Percentiles rank a stretch among this genome's conserved stretches.
phyloP scores from a whole-genome alignment of 345 rosid genomes.

The Alliaria petiolata region DNA sequence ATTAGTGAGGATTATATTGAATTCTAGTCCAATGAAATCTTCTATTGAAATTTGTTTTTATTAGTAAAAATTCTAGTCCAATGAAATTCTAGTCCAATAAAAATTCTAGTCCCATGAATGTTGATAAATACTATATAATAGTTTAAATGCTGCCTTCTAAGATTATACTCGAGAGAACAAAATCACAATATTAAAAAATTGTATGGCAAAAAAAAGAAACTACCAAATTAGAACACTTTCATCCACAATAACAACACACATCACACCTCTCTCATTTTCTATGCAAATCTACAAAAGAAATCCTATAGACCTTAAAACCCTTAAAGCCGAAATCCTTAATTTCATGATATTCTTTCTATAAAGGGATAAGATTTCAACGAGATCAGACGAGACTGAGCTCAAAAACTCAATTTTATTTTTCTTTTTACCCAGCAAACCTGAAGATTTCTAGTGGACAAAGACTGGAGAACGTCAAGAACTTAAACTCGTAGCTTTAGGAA shows the following conservation, averaged over 20 bases:
- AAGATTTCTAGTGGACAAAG: background rate
- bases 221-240: background rate
- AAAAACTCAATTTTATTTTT: background rate
- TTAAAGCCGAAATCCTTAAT: too few species aligned
- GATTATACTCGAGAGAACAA: background rate
- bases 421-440: background rate
- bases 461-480: background rate
- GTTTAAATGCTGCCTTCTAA: background rate
- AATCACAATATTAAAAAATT: background rate
- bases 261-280: too few species aligned
- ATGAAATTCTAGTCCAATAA: too few species aligned
- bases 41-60: too few species aligned
- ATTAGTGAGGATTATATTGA: too few species aligned
- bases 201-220: background rate
- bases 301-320: too few species aligned
- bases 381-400: background rate
- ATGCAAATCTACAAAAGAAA: too few species aligned
- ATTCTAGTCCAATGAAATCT: too few species aligned
- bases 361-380: background rate
- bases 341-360: too few species aligned
- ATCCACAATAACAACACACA: background rate
- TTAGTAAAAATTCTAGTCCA: too few species aligned
- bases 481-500: background rate
- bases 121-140: too few species aligned
- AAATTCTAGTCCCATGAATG: too few species aligned